Evolutionary conservation across 805 yeast species (phyloP), one percentile per base, ranked within the genome.

Genomic region (Candida incommunis): DNA sequence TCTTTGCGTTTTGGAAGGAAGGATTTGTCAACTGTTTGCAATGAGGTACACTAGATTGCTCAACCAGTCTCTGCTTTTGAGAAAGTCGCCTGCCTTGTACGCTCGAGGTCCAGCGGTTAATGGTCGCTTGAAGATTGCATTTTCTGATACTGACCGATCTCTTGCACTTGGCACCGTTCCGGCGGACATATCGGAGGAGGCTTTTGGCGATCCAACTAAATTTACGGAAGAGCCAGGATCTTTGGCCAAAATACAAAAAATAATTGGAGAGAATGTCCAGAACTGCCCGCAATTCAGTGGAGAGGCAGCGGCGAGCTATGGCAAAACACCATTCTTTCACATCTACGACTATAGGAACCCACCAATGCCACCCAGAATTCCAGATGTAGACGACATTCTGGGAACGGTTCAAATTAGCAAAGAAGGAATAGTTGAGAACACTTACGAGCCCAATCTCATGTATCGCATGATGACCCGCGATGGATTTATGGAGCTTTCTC

Each of bases 371-470:
- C 80, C 80, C 26, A 67, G 92, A 51, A 72, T 71, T 13, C 85
- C 90, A 1, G 82, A 78, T 20, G 72, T 80, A 5, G 84, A 80
- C 49, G 82, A 80, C 52, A 75, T 77, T 1, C 66, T 76, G 43
- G 94, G 94, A 1, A 80, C 78, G 54, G 78, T 82, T 7, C 70
- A 71, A 50, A 81, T 83, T 2, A 72, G 72, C 50, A 56, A 67
- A 2, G 82, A 84, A 1, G 65, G 67, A 40, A 80, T 84, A 48
- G 63, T 75, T 1, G 66, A 67, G 1, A 71, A 63, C 1, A 65
- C 76, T 18, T 84, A 76, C 52, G 76, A 82, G 56, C 54, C 60
- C 3, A 83, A 84, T 56, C 54, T 60, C 16, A 64, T 78, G 69
- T 83, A 83, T 58, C 64, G 82, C 16, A 46, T 78, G 3, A 63